A percentile compares a stretch with the other conserved stretches of the same genome.
These are phyloP conservation scores for Lasiodiplodia sp. DNA, from an alignment of 2,329 filamentous ascomycete genomes.

Conservation along the genomic window DNA sequence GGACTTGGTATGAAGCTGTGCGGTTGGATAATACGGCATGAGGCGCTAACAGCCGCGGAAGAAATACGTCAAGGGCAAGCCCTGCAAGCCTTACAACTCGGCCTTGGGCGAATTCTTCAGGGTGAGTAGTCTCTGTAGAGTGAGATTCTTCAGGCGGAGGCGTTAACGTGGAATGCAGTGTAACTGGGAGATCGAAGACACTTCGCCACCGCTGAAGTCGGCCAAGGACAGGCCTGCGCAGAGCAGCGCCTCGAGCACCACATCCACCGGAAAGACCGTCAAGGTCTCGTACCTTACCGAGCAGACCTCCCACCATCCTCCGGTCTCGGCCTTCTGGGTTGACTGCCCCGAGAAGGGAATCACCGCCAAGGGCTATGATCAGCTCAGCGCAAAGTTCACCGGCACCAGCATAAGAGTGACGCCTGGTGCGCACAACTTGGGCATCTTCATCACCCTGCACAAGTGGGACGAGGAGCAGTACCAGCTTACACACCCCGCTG, in stretches of 20 bases:
- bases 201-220: slow-evolving; percentile 65
- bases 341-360: slow-evolving; percentile 92
- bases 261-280: slow-evolving; percentile 60
- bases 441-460: slow-evolving; percentile 90
- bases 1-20: slow-evolving; percentile 68
- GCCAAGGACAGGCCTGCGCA: slow-evolving; percentile 51
- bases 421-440: slow-evolving; percentile 90
- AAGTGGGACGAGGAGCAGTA: slow-evolving; percentile 87
- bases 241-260: slow-evolving; percentile 46
- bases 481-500: slow-evolving; percentile 92
- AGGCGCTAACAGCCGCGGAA: slow-evolving; percentile 42
- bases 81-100: slow-evolving; percentile 99
- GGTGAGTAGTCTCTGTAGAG: slow-evolving; percentile 57
- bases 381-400: slow-evolving; percentile 97
- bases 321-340: slow-evolving; percentile 94
- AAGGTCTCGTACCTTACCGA: slow-evolving; percentile 94
- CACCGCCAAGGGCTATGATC: slow-evolving; percentile 88
- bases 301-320: slow-evolving; percentile 97
- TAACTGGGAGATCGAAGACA: slow-evolving; percentile 92
- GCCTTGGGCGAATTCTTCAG: slow-evolving; percentile 97
- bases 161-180: slow-evolving; percentile 64
- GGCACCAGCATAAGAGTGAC: slow-evolving; percentile 92
- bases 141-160: neutral
- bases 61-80: slow-evolving; percentile 98
- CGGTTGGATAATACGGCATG: neutral